These are phyloP conservation scores for Nemania sp. DNA, from an alignment of 2,329 filamentous ascomycete genomes.

Conservation along the genomic window DNA sequence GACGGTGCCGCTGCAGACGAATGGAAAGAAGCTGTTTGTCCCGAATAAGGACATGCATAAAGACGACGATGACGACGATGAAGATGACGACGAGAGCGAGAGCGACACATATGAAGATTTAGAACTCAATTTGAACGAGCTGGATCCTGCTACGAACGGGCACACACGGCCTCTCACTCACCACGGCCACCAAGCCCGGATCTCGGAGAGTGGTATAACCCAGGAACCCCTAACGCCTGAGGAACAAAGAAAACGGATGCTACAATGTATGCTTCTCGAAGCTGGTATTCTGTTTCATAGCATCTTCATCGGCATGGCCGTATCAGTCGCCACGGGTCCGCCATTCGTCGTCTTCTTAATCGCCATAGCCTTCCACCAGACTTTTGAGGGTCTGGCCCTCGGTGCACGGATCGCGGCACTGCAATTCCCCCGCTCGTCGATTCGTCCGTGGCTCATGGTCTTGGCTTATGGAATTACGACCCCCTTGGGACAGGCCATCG, in stretches of 20 bases:
- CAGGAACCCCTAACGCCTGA: conserved; percentile 50
- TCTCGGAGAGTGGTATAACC: conserved; percentile 36
- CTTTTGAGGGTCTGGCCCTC: conserved; percentile 85
- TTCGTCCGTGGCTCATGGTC: conserved; percentile 83
- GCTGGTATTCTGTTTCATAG: conserved; percentile 85
- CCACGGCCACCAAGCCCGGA: conserved; percentile 24
- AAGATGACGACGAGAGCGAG: conserved; percentile 53
- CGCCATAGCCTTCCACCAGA: conserved; percentile 84
- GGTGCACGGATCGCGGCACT: conserved; percentile 84
- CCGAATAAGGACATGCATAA: conserved; percentile 29
- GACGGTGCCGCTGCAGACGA: conserved; percentile 25
- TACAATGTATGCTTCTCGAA: conserved; percentile 80
- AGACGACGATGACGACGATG: conserved; percentile 44
- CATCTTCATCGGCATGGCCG: conserved; percentile 85
- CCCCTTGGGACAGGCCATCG: conserved; percentile 82
- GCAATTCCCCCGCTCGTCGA: conserved; percentile 73
- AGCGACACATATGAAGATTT: conserved; percentile 42
- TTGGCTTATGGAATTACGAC: conserved; percentile 77
- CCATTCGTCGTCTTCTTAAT: conserved; percentile 80
- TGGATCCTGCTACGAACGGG: conserved; percentile 50
- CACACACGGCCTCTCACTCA: conserved; percentile 39
- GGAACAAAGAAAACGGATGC: conserved; percentile 67
- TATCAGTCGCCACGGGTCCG: conserved; percentile 79
- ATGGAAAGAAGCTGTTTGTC: conserved; percentile 25
- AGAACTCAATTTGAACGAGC: conserved; percentile 65